Evolutionary conservation across 1,284 basidiomycete genomes (phyloP).

Genomic region (Vanrija humicola): DNA sequence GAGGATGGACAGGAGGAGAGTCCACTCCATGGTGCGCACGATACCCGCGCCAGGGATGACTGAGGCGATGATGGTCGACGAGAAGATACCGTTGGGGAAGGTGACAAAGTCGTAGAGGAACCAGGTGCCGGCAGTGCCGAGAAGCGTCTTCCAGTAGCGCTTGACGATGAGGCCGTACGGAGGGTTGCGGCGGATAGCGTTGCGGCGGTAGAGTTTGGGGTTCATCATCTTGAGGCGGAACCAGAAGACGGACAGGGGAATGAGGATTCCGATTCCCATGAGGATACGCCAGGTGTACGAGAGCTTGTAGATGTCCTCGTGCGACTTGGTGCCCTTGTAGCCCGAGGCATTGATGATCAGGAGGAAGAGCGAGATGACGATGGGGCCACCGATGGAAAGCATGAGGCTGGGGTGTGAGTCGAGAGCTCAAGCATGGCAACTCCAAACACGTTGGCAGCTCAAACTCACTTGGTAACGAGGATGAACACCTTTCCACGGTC

Average conservation of each 20-base stretch:
- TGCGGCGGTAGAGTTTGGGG: slow-evolving; percentile 61
- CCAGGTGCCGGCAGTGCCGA: slow-evolving; percentile 70
- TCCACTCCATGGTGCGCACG: slow-evolving; percentile 58
- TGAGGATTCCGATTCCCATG: slow-evolving; percentile 66
- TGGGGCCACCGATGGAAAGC: slow-evolving; percentile 58
- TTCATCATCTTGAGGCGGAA: slow-evolving; percentile 60
- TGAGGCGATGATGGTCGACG: slow-evolving; percentile 57
- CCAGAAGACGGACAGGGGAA: slow-evolving; percentile 64
- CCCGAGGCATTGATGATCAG: slow-evolving; percentile 56
- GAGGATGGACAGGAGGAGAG: slow-evolving; percentile 63
- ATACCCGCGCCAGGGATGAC: slow-evolving; percentile 41
- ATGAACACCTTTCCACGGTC: slow-evolving; percentile 68
- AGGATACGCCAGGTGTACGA: slow-evolving; percentile 70
- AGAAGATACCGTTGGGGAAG: slow-evolving; percentile 64
- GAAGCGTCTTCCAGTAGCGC: slow-evolving; percentile 64
- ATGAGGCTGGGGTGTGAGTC: slow-evolving; percentile 24
- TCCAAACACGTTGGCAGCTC: no score
- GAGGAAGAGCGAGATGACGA: slow-evolving; percentile 63
- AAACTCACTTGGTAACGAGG: slow-evolving; percentile 61
- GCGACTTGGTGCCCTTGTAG: slow-evolving; percentile 46
- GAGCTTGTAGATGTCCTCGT: slow-evolving; percentile 62
- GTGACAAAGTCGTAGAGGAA: slow-evolving; percentile 73
- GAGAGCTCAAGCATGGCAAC: no score
- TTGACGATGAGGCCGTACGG: slow-evolving; percentile 55
- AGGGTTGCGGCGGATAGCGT: slow-evolving; percentile 60